These are phyloP conservation scores for Trypanosoma scelopori DNA, from an alignment of 208 protist species.

Conservation along the genomic window DNA sequence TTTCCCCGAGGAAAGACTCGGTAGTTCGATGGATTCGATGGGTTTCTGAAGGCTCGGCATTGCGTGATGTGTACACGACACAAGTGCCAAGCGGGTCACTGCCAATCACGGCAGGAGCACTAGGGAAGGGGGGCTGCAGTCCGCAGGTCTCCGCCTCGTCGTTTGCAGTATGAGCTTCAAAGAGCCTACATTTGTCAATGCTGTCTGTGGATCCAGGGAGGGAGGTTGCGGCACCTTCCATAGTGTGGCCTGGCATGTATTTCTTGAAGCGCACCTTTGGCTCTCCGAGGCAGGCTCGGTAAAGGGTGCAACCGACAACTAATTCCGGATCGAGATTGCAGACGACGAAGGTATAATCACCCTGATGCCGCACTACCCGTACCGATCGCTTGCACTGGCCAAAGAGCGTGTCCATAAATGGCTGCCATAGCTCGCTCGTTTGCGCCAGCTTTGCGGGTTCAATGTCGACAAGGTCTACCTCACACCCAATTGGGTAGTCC, in stretches of 20 bases:
- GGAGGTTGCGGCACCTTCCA: neutral
- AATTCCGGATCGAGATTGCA: slow-evolving; percentile 55
- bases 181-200: neutral
- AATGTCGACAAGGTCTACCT: slow-evolving; percentile 78
- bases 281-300: slow-evolving; percentile 81
- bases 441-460: slow-evolving; percentile 69
- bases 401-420: slow-evolving; percentile 77
- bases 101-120: neutral
- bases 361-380: slow-evolving; percentile 64
- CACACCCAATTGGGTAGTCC: slow-evolving; percentile 83
- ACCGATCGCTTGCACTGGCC: slow-evolving; percentile 54
- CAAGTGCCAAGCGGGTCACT: neutral
- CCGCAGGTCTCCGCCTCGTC: slow-evolving; percentile 1
- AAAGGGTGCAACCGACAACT: slow-evolving; percentile 73
- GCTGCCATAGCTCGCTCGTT: slow-evolving; percentile 66
- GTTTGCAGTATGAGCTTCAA: slow-evolving; percentile 9
- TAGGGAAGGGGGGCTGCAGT: neutral
- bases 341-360: slow-evolving; percentile 86
- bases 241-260: slow-evolving; percentile 33
- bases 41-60: neutral
- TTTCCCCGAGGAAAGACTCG: neutral
- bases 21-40: neutral
- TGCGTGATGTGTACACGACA: neutral
- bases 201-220: neutral
- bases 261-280: slow-evolving; percentile 77